These are phyloP conservation scores for Coniella vitis DNA, from an alignment of 2,329 filamentous ascomycete genomes.

Conservation along the genomic window DNA sequence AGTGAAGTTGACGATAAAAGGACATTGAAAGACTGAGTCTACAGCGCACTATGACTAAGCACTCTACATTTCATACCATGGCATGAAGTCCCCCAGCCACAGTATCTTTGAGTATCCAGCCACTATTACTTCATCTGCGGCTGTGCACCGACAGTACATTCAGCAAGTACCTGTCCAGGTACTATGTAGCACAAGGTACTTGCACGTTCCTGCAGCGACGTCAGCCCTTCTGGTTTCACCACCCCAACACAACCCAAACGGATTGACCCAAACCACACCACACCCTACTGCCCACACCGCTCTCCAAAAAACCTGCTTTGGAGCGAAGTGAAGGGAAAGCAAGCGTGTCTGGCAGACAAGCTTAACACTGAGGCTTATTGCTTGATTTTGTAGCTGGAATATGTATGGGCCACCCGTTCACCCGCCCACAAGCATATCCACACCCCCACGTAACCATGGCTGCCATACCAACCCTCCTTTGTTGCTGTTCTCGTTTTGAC, in stretches of 20 bases:
- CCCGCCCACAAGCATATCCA: no score
- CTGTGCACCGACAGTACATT: neutral
- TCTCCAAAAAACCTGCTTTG: conserved; percentile 12
- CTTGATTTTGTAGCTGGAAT: no score
- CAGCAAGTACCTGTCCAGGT: no score
- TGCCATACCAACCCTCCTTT: no score
- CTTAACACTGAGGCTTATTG: neutral
- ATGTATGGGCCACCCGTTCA: no score
- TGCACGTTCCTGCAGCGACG: neutral
- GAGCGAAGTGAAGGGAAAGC: neutral
- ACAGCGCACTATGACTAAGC: no score
- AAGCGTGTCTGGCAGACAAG: no score
- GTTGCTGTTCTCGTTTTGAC: no score
- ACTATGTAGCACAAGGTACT: no score
- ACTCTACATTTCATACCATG: no score
- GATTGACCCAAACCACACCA: neutral
- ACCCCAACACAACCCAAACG: neutral
- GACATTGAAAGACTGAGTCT: neutral
- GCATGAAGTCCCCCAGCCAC: neutral
- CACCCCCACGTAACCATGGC: no score
- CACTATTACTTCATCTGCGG: neutral
- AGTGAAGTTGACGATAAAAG: no score
- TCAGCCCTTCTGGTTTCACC: neutral
- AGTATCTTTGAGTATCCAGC: neutral
- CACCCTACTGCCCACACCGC: neutral